A percentile compares a stretch with the other conserved stretches of the same genome.
Conservation (phyloP, 225 moss, liverwort and hornwort species). For the Pseudoscleropodium purum region DNA sequence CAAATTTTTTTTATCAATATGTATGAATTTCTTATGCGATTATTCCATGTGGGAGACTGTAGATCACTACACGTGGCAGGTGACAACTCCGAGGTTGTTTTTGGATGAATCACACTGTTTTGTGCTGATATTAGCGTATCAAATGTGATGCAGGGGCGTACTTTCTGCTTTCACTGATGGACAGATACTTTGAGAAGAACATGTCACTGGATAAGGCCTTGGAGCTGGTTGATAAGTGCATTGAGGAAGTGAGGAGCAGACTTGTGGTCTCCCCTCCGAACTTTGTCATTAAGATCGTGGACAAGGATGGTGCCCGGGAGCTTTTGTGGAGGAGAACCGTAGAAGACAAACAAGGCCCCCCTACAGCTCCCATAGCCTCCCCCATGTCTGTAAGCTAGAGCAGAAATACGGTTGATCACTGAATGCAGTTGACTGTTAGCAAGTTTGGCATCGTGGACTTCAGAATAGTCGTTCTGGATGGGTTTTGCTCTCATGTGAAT, state of each 20-base stretch:
- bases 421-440: background rate
- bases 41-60: background rate
- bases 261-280: conserved; percentile 87
- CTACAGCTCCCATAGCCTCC: conserved; percentile 22
- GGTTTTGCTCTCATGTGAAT: conserved; percentile 19
- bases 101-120: background rate
- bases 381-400: conserved; percentile 38
- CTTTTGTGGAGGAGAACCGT: conserved; percentile 80
- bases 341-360: conserved; percentile 76
- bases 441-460: background rate
- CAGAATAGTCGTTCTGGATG: background rate
- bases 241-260: conserved; percentile 70
- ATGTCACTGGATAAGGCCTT: conserved; percentile 84
- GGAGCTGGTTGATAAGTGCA: conserved; percentile 82
- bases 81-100: background rate
- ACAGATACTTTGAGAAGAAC: conserved; percentile 86
- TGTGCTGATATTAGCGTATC: background rate
- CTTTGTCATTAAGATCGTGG: conserved; percentile 91
- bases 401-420: background rate
- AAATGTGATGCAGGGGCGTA: conserved; percentile 61
- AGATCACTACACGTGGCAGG: background rate
- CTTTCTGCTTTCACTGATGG: conserved; percentile 94
- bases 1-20: background rate
- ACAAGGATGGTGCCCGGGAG: conserved; percentile 85
- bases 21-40: background rate